phyloP scores from a whole-genome alignment of 176 grass and related monocot species.

The Secale cereale region DNA sequence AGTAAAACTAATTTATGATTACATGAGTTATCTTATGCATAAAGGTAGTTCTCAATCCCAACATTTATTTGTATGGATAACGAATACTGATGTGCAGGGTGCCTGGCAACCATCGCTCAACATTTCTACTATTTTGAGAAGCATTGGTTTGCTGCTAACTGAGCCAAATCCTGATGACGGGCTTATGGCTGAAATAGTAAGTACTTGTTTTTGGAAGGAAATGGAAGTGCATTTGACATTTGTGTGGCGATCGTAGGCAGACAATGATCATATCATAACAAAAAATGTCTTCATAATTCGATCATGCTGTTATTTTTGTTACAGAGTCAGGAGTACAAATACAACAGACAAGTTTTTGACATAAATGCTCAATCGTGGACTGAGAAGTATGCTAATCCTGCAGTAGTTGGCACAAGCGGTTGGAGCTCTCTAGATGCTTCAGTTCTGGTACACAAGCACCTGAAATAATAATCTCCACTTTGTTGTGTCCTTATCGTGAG shows the following conservation, averaged over 20 bases:
- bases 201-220: conserved; percentile 35
- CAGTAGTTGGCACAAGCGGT: conserved; percentile 29
- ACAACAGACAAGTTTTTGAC: conserved; percentile 76
- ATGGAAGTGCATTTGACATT: conserved; percentile 36
- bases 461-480: background rate
- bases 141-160: conserved; percentile 72
- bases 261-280: background rate
- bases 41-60: conserved; percentile 19
- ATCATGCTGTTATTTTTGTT: conserved; percentile 16
- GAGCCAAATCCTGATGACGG: conserved; percentile 87
- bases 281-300: conserved; percentile 20
- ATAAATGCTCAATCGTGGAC: conserved; percentile 66
- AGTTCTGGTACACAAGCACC: conserved; percentile 25
- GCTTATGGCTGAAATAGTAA: conserved; percentile 91
- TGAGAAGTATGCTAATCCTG: conserved; percentile 69
- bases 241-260: conserved; percentile 7
- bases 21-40: background rate
- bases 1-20: background rate
- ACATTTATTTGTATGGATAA: conserved; percentile 16
- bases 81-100: conserved; percentile 41
- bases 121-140: conserved; percentile 73
- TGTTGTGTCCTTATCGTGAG: background rate
- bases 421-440: conserved; percentile 34
- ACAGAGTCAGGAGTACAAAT: conserved; percentile 88
- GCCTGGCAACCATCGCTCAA: conserved; percentile 91